Percentiles rank a stretch among this genome's conserved stretches.
Evolutionary conservation across 768 basidiomycete genomes (phyloP).

Genomic region (Calocybe cyanea): DNA sequence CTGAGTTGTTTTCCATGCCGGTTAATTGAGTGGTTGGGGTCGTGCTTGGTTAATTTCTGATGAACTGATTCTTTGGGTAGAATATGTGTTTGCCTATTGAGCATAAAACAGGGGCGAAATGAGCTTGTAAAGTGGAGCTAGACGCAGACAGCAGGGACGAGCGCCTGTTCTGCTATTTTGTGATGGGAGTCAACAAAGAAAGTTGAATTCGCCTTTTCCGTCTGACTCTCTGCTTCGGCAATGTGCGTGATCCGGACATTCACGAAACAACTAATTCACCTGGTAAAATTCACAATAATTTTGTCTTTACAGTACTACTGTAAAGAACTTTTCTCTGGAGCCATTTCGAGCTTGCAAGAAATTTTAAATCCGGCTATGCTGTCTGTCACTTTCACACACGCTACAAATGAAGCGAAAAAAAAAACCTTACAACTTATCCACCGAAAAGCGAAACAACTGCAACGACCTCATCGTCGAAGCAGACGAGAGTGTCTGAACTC

Average conservation of each 20-base stretch:
- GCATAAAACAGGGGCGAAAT: slow-evolving; percentile 59
- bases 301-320: too few relatives aligned
- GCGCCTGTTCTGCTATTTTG: slow-evolving; percentile 14
- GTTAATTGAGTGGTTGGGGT: slow-evolving; percentile 21
- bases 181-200: slow-evolving; percentile 9
- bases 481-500: too few relatives aligned
- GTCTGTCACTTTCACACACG: too few relatives aligned
- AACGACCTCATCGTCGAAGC: too few relatives aligned
- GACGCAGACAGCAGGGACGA: slow-evolving; percentile 14
- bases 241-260: neutral
- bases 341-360: too few relatives aligned
- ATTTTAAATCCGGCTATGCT: too few relatives aligned
- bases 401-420: too few relatives aligned
- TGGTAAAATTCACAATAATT: too few relatives aligned
- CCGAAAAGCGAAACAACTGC: too few relatives aligned
- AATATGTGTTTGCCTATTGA: slow-evolving; percentile 45
- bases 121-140: neutral
- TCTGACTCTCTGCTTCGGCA: neutral
- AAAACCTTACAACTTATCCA: too few relatives aligned
- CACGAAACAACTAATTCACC: neutral
- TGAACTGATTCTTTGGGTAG: slow-evolving; percentile 32
- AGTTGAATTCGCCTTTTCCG: neutral
- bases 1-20: slow-evolving; percentile 51
- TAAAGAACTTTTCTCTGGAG: too few relatives aligned
- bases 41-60: slow-evolving; percentile 26